phyloP scores from a whole-genome alignment of 306 rosid species.

The Ormosia emarginata region DNA sequence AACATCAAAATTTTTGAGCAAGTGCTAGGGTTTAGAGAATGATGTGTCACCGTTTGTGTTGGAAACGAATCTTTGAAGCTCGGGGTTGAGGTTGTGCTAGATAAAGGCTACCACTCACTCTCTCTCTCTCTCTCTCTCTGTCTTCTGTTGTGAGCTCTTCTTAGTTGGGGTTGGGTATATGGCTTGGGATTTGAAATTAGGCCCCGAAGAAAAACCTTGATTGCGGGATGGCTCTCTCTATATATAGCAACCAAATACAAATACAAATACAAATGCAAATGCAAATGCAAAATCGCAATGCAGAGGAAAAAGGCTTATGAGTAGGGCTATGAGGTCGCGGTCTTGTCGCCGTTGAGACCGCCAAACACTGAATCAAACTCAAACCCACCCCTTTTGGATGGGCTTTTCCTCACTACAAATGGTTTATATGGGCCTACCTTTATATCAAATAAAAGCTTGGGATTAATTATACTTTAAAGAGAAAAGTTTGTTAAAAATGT shows the following conservation, averaged over 20 bases:
- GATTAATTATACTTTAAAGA: too few relatives aligned
- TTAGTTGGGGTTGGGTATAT: not conserved
- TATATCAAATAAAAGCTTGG: too few relatives aligned
- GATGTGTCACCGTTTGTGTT: not conserved
- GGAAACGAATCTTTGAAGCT: not conserved
- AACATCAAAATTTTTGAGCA: too few relatives aligned
- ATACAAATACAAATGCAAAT: not conserved
- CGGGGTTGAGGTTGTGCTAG: not conserved
- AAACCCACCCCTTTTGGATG: too few relatives aligned
- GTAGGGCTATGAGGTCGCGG: conserved; percentile 50
- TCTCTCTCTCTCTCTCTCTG: not conserved
- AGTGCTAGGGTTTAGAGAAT: too few relatives aligned
- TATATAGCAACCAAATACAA: not conserved
- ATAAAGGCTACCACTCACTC: too few relatives aligned
- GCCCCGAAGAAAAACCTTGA: not conserved
- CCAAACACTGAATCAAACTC: not conserved
- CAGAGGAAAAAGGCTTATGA: conserved; percentile 34
- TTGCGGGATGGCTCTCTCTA: not conserved
- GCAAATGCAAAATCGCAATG: not conserved
- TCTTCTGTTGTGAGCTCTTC: too few relatives aligned
- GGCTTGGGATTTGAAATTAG: not conserved
- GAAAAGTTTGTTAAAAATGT: too few relatives aligned
- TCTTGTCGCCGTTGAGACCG: conserved; percentile 62
- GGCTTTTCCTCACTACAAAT: not conserved
- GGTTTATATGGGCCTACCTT: too few relatives aligned